Evolutionary conservation across 257 asterid genomes (phyloP), one percentile per base, ranked within the genome.

Genomic region (Solanum rostratum): DNA sequence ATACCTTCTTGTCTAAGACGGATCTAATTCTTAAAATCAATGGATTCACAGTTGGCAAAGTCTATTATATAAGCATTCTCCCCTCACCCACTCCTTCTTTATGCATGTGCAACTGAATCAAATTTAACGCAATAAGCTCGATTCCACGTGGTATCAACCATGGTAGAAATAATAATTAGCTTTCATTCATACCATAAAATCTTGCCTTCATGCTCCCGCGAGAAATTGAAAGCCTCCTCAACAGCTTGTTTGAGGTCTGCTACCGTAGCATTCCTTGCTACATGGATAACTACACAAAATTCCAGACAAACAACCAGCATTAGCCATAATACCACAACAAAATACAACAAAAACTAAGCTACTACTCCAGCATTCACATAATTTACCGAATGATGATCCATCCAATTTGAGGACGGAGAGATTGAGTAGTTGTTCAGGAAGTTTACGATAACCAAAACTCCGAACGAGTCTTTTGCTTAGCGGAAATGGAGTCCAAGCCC

Each of bases 341-440:
- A 88, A 3, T 30, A 78, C 39, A 30, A 6, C 5, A 57, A 69
- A 30, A 39, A 43, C 22, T 5, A 13, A 15, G 43, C n/a, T n/a
- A 62, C 14, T 60, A 43, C 30, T 41, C 22, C 13, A 7, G 13
- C 6, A 43, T 27, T 19, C 15, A 46, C 3, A 74, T 54, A 49
- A 52, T 16, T 87, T 89, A 93, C 97, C 82, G 33, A 93, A 91
- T 63, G 89, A 90, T 55, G 92, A 87, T 79, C 95, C 95, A 46
- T 93, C 97, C 89, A 93, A 86, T 89, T 91, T 91, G 83, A 88
- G 92, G 70, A 93, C 91, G 73, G 90, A 82, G 84, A 93, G 91
- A 13, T 62, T 88, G 89, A 91, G 90, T 57, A 78, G 89, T 85
- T 85, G 90, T 43, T 84, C 65, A 15, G 95, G 93, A 57, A 91